A percentile compares a stretch with the other conserved stretches of the same genome.
phyloP scores from a whole-genome alignment of 108 stramenopile species.

The Skeletonema grethae region DNA sequence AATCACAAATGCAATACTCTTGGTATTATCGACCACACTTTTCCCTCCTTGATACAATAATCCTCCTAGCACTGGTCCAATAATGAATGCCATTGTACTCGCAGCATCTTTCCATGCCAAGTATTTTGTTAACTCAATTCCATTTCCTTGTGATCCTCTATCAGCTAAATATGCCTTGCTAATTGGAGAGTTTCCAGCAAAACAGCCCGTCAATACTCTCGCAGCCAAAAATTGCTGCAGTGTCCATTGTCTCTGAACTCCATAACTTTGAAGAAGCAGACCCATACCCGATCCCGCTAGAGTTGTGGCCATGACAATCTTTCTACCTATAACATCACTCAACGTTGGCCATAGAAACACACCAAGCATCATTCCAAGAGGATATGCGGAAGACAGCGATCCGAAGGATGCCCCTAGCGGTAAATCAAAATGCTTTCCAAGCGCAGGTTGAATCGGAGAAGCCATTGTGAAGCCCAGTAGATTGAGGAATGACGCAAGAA shows the following conservation, averaged over 20 bases:
- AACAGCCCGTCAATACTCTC: slow-evolving; percentile 69
- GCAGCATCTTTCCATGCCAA: slow-evolving; percentile 78
- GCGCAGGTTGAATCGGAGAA: slow-evolving; percentile 72
- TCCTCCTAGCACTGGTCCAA: slow-evolving; percentile 74
- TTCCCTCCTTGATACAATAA: slow-evolving; percentile 46
- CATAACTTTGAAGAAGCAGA: slow-evolving; percentile 59
- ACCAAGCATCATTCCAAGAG: slow-evolving; percentile 79
- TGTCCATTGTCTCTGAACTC: slow-evolving; percentile 42
- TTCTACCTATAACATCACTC: slow-evolving; percentile 68
- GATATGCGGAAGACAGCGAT: slow-evolving; percentile 75
- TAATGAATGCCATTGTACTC: slow-evolving; percentile 72
- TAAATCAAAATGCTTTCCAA: slow-evolving; percentile 73
- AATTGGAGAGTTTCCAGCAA: slow-evolving; percentile 75
- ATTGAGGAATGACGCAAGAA: slow-evolving; percentile 67
- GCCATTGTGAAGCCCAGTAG: slow-evolving; percentile 85
- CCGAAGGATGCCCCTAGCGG: slow-evolving; percentile 74
- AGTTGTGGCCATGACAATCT: slow-evolving; percentile 55
- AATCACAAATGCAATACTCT: slow-evolving; percentile 64
- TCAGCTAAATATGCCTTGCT: slow-evolving; percentile 83
- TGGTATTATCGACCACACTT: slow-evolving; percentile 26
- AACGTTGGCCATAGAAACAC: slow-evolving; percentile 73
- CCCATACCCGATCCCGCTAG: slow-evolving; percentile 69
- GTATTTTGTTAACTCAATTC: slow-evolving; percentile 43
- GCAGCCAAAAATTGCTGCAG: slow-evolving; percentile 59
- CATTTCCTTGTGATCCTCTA: slow-evolving; percentile 47